phyloP scores from a whole-genome alignment of 2,329 filamentous ascomycete species.

The Penicillium freii region DNA sequence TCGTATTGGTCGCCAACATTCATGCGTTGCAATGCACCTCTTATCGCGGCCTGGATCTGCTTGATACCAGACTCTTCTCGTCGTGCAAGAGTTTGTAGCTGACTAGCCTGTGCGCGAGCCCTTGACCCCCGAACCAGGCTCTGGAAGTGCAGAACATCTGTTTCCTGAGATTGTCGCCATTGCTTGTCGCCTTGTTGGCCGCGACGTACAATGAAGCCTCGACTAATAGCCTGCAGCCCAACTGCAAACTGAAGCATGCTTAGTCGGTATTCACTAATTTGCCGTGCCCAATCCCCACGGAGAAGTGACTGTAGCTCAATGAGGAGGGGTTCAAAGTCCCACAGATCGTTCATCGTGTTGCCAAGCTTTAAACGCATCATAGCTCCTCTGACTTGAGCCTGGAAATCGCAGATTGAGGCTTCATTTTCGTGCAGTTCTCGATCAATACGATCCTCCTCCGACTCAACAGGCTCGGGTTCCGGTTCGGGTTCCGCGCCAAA shows the following conservation, averaged over 20 bases:
- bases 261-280: constrained; percentile 77
- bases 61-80: constrained; percentile 46
- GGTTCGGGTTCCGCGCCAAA: constrained; percentile 83
- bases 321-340: constrained; percentile 77
- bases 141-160: constrained; percentile 74
- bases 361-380: constrained; percentile 74
- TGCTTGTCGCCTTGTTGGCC: constrained; percentile 61
- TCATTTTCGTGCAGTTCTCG: constrained; percentile 79
- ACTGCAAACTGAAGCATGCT: constrained; percentile 80
- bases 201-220: constrained; percentile 72
- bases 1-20: constrained; percentile 40
- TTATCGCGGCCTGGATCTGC: constrained; percentile 56
- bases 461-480: constrained; percentile 70
- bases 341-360: constrained; percentile 80
- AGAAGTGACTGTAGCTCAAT: constrained; percentile 82
- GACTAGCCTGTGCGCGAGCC: constrained; percentile 44
- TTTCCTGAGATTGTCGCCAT: constrained; percentile 71
- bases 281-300: constrained; percentile 80
- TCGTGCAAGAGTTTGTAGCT: constrained; percentile 40
- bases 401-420: constrained; percentile 69
- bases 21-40: constrained; percentile 47
- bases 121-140: constrained; percentile 66
- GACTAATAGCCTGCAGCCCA: constrained; percentile 72
- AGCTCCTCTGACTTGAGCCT: constrained; percentile 82
- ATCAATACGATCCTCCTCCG: constrained; percentile 83